Base-by-base conservation (phyloP, 345 rosid species). In the Camelina hispida region DNA sequence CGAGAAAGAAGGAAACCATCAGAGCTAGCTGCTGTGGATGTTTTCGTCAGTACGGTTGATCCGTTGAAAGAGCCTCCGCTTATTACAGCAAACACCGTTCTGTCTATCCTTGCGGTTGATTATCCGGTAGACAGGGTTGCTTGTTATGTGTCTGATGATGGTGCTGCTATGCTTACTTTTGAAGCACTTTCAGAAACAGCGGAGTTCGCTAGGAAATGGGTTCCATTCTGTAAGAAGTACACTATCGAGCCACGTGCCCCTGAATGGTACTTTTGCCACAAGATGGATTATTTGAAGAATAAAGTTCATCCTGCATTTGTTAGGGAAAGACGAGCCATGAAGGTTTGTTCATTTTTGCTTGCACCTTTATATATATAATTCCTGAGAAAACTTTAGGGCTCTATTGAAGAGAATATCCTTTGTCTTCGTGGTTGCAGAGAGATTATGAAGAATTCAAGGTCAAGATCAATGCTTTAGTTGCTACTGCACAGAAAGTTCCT, bases 81-180 rank as follows among this genome's bases (percentile, higher is more conserved):
- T 44, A 88, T 91, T 62, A 93, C 96, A 61, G 97, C 98, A 78
- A 93, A 93, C 89, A 93, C 97, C 3, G 93, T 93, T 76, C 85
- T 93, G 44, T 93, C 98, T 38, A 93, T 93, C 58, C 93, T 93
- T 40, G 87, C 98, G 22, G 98, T 91, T 5, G 97, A 91, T 73
- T 93, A 89, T 85, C 96, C 97, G 1, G 91, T 89, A 8, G 86
- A 91, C 51, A 91, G 85, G 75, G 96, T 91, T 56, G 93, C 97
- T 25, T 93, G 98, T 81, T 93, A 93, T 75, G 97, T 93, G 5
- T 90, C 97, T 68, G 97, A 92, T 75, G 97, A 93, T 60, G 98
- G 98, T 71, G 98, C 98, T 52, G 98, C 98, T 16, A 93, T 93
- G 98, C 97, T 90, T 9, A 90, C 98, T 20, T 90, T 93, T 44